Evolutionary conservation across 2,329 filamentous ascomycete genomes (phyloP).

Genomic region (Coccinonectria pachysandricola): DNA sequence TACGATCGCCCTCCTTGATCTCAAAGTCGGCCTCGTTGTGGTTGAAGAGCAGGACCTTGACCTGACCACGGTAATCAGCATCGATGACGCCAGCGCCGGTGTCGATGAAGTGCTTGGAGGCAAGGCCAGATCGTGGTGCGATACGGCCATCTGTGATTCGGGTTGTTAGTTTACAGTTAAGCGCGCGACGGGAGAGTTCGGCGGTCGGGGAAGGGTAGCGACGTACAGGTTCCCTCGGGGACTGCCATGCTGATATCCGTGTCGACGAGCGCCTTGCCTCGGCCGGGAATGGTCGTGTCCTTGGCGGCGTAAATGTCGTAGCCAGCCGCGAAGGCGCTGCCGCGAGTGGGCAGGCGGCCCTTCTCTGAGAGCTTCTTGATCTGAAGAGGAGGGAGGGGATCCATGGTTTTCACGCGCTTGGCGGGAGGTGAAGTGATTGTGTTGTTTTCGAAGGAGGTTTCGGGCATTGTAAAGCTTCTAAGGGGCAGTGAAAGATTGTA

Average conservation of each 20-base stretch:
- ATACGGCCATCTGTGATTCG: slow-evolving; percentile 63
- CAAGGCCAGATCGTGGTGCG: slow-evolving; percentile 82
- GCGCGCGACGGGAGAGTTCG: too few species aligned
- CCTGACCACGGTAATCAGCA: slow-evolving; percentile 87
- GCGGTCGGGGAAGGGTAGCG: too few species aligned
- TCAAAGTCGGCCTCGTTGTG: slow-evolving; percentile 72
- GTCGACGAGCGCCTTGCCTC: slow-evolving; percentile 77
- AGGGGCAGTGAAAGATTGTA: slow-evolving; percentile 1
- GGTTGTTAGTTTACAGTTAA: slow-evolving; percentile 1
- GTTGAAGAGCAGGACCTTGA: slow-evolving; percentile 95
- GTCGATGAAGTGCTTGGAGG: slow-evolving; percentile 91
- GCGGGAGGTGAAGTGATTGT: slow-evolving; percentile 62
- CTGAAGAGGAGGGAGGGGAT: slow-evolving; percentile 52
- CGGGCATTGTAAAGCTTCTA: slow-evolving; percentile 12
- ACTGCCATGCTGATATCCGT: slow-evolving; percentile 89
- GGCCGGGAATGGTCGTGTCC: slow-evolving; percentile 64
- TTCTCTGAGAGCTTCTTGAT: slow-evolving; percentile 80
- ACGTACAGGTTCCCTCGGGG: slow-evolving; percentile 77
- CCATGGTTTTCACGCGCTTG: slow-evolving; percentile 65
- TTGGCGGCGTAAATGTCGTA: slow-evolving; percentile 85
- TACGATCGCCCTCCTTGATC: slow-evolving; percentile 75
- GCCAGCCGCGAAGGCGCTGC: slow-evolving; percentile 80
- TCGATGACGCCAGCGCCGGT: slow-evolving; percentile 95
- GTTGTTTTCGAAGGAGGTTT: slow-evolving; percentile 27
- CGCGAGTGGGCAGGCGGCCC: slow-evolving; percentile 76